phyloP scores from a whole-genome alignment of 768 basidiomycete genomes.

The Harrya chromipes region DNA sequence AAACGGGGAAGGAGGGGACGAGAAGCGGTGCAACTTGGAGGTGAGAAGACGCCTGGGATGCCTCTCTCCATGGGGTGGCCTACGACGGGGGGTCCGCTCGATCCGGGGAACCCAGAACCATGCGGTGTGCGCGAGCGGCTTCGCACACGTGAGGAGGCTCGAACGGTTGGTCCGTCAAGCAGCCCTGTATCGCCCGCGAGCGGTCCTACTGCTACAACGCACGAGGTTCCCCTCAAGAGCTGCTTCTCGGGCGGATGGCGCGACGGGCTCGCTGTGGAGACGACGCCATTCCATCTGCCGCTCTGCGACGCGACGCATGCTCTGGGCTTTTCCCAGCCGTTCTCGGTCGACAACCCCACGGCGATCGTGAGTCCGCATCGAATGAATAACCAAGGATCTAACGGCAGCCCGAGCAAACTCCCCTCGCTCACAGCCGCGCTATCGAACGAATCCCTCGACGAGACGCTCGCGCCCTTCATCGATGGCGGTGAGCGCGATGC shows the following conservation, averaged over 20 bases:
- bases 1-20: not conserved
- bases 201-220: not conserved
- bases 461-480: not conserved
- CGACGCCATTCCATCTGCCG: not conserved
- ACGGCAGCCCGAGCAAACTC: not conserved
- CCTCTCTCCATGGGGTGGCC: constrained; percentile 15
- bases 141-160: not conserved
- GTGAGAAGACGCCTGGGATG: too few species aligned
- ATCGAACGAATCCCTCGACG: constrained; percentile 16
- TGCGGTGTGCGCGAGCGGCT: constrained; percentile 11
- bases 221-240: not conserved
- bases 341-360: not conserved
- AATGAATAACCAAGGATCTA: too few species aligned
- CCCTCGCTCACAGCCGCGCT: constrained; percentile 21
- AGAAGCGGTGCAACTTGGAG: too few species aligned
- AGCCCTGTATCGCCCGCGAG: not conserved
- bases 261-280: not conserved
- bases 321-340: not conserved
- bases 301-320: not conserved
- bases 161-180: not conserved
- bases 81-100: constrained; percentile 26
- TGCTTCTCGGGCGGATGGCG: constrained; percentile 2
- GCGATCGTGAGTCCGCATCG: not conserved
- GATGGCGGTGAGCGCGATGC: not conserved
- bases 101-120: constrained; percentile 18